A percentile compares a stretch with the other conserved stretches of the same genome.
Conservation (phyloP, 768 basidiomycete species). For the Amyloporia xantha region DNA sequence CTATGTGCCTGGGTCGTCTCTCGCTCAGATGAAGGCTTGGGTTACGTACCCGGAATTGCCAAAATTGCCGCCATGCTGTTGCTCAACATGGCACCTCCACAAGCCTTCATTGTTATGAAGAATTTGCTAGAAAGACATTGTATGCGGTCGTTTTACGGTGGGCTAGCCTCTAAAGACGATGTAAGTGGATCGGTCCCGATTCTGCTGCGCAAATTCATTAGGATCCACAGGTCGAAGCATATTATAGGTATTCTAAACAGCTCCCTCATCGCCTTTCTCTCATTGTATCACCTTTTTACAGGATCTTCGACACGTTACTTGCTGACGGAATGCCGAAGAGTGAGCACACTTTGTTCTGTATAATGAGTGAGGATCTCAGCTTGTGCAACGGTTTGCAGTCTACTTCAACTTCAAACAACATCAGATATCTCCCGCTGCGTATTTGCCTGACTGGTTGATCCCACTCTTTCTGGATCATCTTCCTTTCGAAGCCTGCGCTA, state of each 20-base stretch:
- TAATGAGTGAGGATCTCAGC: background rate
- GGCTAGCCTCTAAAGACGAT: slow-evolving; percentile 62
- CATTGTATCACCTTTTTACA: slow-evolving; percentile 23
- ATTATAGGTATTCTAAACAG: slow-evolving; percentile 58
- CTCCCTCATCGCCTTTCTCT: background rate
- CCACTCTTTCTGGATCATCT: slow-evolving; percentile 80
- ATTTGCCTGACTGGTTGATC: slow-evolving; percentile 76
- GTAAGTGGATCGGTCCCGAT: slow-evolving; percentile 46
- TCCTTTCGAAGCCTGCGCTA: slow-evolving; percentile 86
- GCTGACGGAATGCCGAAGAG: slow-evolving; percentile 94
- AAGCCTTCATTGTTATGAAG: slow-evolving; percentile 77
- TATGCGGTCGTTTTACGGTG: slow-evolving; percentile 79
- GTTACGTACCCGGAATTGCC: slow-evolving; percentile 62
- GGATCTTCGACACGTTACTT: slow-evolving; percentile 87
- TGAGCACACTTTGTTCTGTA: slow-evolving; percentile 28
- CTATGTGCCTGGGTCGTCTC: slow-evolving; percentile 85
- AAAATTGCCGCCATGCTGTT: slow-evolving; percentile 83
- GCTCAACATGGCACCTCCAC: slow-evolving; percentile 69
- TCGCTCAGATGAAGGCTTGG: slow-evolving; percentile 74
- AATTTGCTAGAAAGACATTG: slow-evolving; percentile 85
- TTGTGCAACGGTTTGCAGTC: slow-evolving; percentile 39
- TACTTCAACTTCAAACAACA: slow-evolving; percentile 95
- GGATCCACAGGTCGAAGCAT: slow-evolving; percentile 73
- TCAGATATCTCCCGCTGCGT: slow-evolving; percentile 80
- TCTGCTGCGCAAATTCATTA: background rate